phyloP scores from a whole-genome alignment of 1,284 basidiomycete genomes.

The Testicularia cyperi region DNA sequence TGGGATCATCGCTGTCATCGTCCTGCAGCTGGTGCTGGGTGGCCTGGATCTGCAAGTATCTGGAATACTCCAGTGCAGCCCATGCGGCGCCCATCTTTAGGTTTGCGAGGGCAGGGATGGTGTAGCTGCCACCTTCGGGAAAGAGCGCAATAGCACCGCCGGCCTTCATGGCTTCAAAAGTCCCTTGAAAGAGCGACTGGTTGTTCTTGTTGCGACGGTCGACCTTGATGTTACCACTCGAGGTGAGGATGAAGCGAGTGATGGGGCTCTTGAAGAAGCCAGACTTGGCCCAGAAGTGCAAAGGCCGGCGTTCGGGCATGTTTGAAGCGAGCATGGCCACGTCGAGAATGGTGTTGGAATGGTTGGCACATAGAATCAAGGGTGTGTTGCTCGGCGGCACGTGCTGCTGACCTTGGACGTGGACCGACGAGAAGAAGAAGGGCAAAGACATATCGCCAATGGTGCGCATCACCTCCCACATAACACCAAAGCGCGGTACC shows the following conservation, averaged over 20 bases:
- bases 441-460: constrained; percentile 40
- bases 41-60: constrained; percentile 51
- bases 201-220: constrained; percentile 89
- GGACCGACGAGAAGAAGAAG: constrained; percentile 39
- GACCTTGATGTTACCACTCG: constrained; percentile 91
- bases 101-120: constrained; percentile 85
- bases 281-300: constrained; percentile 89
- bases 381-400: constrained; percentile 26
- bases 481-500: constrained; percentile 31
- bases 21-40: too few relatives aligned
- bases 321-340: constrained; percentile 63
- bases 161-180: constrained; percentile 77
- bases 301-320: constrained; percentile 74
- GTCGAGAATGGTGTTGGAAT: constrained; percentile 64
- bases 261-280: constrained; percentile 70
- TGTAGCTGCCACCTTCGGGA: constrained; percentile 77
- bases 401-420: constrained; percentile 10
- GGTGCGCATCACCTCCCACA: constrained; percentile 46
- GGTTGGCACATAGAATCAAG: constrained; percentile 39
- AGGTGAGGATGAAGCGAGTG: constrained; percentile 73
- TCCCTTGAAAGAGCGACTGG: constrained; percentile 82
- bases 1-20: too few relatives aligned
- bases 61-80: constrained; percentile 88
- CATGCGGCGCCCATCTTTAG: constrained; percentile 95
- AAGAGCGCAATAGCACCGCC: constrained; percentile 86